Percentiles rank a stretch among this genome's conserved stretches.
phyloP scores from a whole-genome alignment of 78 protist genomes.

The Dictyostelium brefeldianum region DNA sequence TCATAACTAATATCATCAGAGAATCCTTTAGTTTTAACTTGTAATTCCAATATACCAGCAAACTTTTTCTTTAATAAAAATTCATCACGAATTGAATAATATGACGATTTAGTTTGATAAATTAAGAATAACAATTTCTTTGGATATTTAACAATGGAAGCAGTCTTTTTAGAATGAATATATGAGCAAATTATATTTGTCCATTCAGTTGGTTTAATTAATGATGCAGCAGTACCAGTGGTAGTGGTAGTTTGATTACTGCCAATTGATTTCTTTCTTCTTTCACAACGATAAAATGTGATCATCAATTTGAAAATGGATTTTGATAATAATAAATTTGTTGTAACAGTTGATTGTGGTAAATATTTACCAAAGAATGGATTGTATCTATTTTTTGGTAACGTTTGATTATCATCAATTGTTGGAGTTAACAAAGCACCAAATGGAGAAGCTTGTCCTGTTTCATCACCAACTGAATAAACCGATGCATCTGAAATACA shows the following conservation, averaged over 20 bases:
- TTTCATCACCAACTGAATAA: neutral
- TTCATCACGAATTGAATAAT: constrained; percentile 69
- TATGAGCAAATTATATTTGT: neutral
- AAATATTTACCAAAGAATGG: constrained; percentile 60
- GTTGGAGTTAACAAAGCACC: constrained; percentile 34
- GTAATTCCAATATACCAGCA: neutral
- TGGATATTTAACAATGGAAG: constrained; percentile 47
- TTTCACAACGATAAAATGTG: constrained; percentile 53
- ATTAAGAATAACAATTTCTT: constrained; percentile 53
- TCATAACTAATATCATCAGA: constrained; percentile 48
- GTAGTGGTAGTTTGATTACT: no score
- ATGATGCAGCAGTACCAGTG: neutral
- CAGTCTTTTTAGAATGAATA: constrained; percentile 70
- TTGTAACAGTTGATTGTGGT: neutral
- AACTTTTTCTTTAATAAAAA: constrained; percentile 42
- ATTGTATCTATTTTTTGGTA: constrained; percentile 40
- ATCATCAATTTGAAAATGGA: constrained; percentile 33
- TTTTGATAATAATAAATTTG: constrained; percentile 26
- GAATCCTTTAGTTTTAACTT: constrained; percentile 31
- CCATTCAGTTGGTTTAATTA: constrained; percentile 27
- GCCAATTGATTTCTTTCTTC: neutral
- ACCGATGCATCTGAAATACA: neutral
- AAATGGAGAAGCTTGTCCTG: constrained; percentile 40
- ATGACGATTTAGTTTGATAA: constrained; percentile 22
- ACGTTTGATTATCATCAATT: constrained; percentile 2